Evolutionary conservation across 1,284 basidiomycete species (phyloP).

Genomic region (Sutorius eximius): DNA sequence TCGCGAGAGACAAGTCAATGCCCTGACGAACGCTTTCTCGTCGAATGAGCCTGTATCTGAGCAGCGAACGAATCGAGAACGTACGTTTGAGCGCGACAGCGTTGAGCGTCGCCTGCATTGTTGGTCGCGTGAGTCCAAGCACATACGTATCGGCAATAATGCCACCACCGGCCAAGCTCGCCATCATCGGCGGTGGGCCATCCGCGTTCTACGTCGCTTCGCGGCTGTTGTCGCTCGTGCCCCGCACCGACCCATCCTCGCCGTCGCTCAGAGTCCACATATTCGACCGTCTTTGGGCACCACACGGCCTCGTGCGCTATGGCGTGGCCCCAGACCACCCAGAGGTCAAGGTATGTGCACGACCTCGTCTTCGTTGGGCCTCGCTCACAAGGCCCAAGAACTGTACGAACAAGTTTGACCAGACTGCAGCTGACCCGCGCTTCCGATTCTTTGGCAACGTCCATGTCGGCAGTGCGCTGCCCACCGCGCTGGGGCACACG

Average conservation of each 20-base stretch:
- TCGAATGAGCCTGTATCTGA: constrained; percentile 18
- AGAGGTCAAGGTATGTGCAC: constrained; percentile 83
- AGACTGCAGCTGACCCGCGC: constrained; percentile 68
- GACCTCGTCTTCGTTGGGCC: constrained; percentile 1
- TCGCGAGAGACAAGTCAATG: constrained; percentile 69
- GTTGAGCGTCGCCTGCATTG: constrained; percentile 49
- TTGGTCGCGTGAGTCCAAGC: constrained; percentile 8
- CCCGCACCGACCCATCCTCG: constrained; percentile 40
- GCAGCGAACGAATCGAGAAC: constrained; percentile 15
- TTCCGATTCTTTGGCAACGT: constrained; percentile 94
- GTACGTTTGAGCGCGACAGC: constrained; percentile 49
- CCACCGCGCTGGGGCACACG: constrained; percentile 45
- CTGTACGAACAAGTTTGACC: constrained; percentile 94
- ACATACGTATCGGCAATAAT: constrained; percentile 7
- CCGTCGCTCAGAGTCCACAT: constrained; percentile 72
- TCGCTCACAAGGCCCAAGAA: constrained; percentile 58
- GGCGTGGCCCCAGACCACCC: constrained; percentile 99
- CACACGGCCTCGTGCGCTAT: constrained; percentile 93
- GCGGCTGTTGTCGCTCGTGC: constrained; percentile 68
- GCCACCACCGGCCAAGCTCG: constrained; percentile 55
- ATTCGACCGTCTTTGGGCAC: constrained; percentile 92
- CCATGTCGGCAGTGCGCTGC: constrained; percentile 54
- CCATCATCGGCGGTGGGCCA: constrained; percentile 87
- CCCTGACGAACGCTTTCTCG: constrained; percentile 64
- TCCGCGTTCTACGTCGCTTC: constrained; percentile 95